Evolutionary conservation across 176 grass and related monocot genomes (phyloP).

Genomic region (Elaeis guineensis): DNA sequence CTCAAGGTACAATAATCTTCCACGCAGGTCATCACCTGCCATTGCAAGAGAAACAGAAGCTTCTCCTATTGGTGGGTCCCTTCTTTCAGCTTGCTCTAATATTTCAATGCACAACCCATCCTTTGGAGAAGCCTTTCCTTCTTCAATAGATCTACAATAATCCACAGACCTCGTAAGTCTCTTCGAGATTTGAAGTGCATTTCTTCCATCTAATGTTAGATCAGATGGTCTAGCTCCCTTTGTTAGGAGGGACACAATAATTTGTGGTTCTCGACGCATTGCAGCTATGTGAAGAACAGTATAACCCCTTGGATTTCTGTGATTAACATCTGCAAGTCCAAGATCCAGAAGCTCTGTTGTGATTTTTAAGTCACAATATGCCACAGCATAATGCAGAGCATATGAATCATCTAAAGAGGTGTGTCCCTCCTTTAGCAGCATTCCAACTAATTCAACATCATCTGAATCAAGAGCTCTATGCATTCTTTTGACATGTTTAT

Average conservation of each 20-base stretch:
- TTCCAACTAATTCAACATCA: conserved; percentile 77
- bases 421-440: conserved; percentile 77
- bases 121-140: conserved; percentile 55
- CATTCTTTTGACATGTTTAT: conserved; percentile 66
- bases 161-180: conserved; percentile 44
- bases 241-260: conserved; percentile 85
- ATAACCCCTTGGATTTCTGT: conserved; percentile 64
- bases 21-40: conserved; percentile 46
- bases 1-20: conserved; percentile 65
- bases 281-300: conserved; percentile 86
- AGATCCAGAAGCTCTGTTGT: conserved; percentile 77
- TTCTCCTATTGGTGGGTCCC: conserved; percentile 49
- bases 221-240: conserved; percentile 74
- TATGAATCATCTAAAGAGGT: conserved; percentile 79
- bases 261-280: conserved; percentile 69
- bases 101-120: conserved; percentile 63
- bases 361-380: conserved; percentile 83
- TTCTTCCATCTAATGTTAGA: conserved; percentile 59
- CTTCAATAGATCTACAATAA: conserved; percentile 31
- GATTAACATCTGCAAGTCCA: conserved; percentile 79
- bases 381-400: conserved; percentile 90
- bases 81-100: conserved; percentile 77
- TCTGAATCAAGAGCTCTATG: conserved; percentile 68
- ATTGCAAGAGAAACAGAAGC: conserved; percentile 64
- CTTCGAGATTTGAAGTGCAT: conserved; percentile 76